Base-by-base conservation (phyloP, 495 filamentous ascomycete genomes). In the Penicillium dipodomyicola region DNA sequence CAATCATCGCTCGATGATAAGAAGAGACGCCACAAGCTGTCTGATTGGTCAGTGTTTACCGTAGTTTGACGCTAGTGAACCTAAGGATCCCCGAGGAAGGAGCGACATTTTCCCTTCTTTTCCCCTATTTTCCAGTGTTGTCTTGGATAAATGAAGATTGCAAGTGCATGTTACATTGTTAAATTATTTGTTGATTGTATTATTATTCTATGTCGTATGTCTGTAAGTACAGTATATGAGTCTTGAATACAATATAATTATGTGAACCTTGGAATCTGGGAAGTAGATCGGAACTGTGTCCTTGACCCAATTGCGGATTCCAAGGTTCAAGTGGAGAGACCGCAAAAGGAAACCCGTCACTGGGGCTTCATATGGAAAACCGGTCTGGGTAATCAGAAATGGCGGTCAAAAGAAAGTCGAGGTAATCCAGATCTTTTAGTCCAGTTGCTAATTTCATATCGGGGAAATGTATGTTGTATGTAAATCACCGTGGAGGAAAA, bases 1-100 rank as follows among this genome's bases (percentile, higher is more conserved):
- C 52, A 54, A 54, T 54, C 42, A 47, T 0, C 12, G 12, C 8
- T 10, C 22, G 1, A 17, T 47, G 52, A 54, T 54, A 54, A 54
- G 52, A 54, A 37, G 8, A 11, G 9, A 47, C 52, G 52, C 52
- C 52, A 30, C 52, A 1, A 11, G 0, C 15, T 2, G 4, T 12
- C 14, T 54, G 52, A 47, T 54, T 54, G 52, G 52, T 39, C 29
- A 35, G 14, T 53, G 35, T 20, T 20, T 12, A 7, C 8, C 1
- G 29, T 30, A 30, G 29, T 11, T 14, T 14, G 30, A 12, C n/a
- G n/a, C 40, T 53, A 53, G 39, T 17, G 27, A 53, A 53, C 17
- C 51, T 19, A 43, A 22, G 41, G 11, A 43, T 14, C 5, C 19
- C 19, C 41, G 10, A 29, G 27, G 27, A 29, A 29, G 27, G 15